Percentiles rank a stretch among this genome's conserved stretches.
Evolutionary conservation across 139 green algal genomes (phyloP).

Genomic region (Coelastrella sp.): DNA sequence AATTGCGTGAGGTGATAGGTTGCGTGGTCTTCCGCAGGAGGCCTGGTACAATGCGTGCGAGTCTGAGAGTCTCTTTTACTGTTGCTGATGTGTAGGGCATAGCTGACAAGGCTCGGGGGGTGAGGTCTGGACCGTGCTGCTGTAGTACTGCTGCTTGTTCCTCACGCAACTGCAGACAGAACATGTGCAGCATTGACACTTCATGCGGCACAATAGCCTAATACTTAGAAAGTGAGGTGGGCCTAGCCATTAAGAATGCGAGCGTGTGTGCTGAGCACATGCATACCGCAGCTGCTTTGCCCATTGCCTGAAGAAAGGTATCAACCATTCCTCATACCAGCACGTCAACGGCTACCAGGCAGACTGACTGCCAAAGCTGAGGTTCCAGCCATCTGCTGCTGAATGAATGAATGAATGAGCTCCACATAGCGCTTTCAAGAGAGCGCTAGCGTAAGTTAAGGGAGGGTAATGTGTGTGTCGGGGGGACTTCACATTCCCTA

Average conservation of each 20-base stretch:
- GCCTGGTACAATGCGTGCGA: neutral
- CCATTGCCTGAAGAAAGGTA: too few relatives aligned
- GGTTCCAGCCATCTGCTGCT: too few relatives aligned
- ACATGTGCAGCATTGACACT: neutral
- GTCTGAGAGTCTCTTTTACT: slow-evolving; percentile 15
- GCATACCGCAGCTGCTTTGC: too few relatives aligned
- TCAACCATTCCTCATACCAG: too few relatives aligned
- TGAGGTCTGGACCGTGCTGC: neutral
- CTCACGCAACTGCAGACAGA: neutral
- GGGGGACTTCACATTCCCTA: neutral
- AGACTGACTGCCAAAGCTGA: too few relatives aligned
- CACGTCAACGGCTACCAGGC: too few relatives aligned
- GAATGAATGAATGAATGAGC: too few relatives aligned
- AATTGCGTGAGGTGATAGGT: neutral
- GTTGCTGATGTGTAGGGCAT: slow-evolving; percentile 27
- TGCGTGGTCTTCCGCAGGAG: neutral
- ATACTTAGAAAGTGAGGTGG: neutral
- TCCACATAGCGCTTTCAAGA: too few relatives aligned
- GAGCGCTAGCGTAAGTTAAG: too few relatives aligned
- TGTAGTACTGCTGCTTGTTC: slow-evolving; percentile 21
- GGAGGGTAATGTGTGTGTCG: too few relatives aligned
- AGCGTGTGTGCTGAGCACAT: too few relatives aligned
- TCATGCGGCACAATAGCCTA: too few relatives aligned
- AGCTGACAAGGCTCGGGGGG: neutral
- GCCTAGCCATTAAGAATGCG: neutral